These are phyloP conservation scores for Westerdykella aurantiaca DNA, from an alignment of 2,329 filamentous ascomycete species.

Conservation along the genomic window DNA sequence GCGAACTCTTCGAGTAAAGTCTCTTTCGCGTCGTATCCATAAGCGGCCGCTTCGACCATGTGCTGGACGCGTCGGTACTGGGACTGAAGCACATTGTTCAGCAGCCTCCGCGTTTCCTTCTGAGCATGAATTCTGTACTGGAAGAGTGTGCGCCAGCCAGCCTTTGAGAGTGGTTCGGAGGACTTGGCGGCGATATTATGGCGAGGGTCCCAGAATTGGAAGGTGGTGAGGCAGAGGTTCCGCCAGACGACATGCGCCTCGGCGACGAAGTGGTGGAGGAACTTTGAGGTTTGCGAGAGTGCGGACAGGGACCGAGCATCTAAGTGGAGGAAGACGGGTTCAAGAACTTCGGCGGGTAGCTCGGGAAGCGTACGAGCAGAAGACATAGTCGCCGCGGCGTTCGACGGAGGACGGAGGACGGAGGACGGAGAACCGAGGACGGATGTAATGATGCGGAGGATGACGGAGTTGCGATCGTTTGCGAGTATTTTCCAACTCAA, in stretches of 20 bases:
- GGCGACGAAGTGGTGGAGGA: conserved; percentile 59
- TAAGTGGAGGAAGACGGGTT: conserved; percentile 65
- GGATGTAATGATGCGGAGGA: background rate
- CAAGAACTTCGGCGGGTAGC: conserved; percentile 80
- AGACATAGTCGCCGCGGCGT: conserved; percentile 8
- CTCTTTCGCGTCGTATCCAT: conserved; percentile 87
- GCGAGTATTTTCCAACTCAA: too few relatives aligned
- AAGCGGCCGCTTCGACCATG: conserved; percentile 63
- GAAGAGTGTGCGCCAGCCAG: conserved; percentile 64
- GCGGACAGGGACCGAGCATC: conserved; percentile 47
- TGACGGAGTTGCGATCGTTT: background rate
- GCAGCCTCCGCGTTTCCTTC: conserved; percentile 26
- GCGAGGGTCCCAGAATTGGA: conserved; percentile 65
- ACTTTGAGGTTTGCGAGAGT: conserved; percentile 56
- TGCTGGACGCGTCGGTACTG: conserved; percentile 64
- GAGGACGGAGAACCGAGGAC: background rate
- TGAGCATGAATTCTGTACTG: conserved; percentile 33
- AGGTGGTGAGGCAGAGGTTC: conserved; percentile 62
- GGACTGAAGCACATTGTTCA: conserved; percentile 65
- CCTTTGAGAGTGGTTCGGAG: conserved; percentile 46
- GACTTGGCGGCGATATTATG: conserved; percentile 31
- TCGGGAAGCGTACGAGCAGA: conserved; percentile 17
- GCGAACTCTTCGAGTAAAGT: conserved; percentile 63
- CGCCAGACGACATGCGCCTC: conserved; percentile 76
- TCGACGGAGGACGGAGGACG: background rate